These are phyloP conservation scores for Marasmius fiardii DNA, from an alignment of 1,284 basidiomycete species.

Conservation along the genomic window DNA sequence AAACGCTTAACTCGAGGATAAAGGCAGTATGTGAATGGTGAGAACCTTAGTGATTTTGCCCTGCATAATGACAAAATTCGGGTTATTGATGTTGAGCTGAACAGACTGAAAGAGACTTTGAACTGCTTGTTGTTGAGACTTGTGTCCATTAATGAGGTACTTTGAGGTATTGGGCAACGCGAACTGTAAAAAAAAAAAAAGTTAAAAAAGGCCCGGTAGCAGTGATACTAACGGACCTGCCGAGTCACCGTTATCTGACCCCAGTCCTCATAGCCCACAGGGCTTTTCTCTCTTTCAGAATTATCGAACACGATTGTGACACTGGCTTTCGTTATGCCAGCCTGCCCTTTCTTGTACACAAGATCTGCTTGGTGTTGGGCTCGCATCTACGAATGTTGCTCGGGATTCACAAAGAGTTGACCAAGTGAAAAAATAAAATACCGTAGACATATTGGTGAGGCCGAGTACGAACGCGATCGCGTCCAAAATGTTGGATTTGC, in stretches of 20 bases:
- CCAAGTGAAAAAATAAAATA: constrained; percentile 31
- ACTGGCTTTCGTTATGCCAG: constrained; percentile 95
- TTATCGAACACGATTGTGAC: constrained; percentile 99
- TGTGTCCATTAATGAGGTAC: constrained; percentile 97
- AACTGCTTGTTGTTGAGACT: constrained; percentile 83
- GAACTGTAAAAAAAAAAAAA: constrained; percentile 50
- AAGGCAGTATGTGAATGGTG: neutral
- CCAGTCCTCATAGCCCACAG: constrained; percentile 80
- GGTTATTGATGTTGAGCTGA: constrained; percentile 99
- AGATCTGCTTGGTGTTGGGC: constrained; percentile 96
- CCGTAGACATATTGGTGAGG: constrained; percentile 89
- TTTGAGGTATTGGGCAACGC: constrained; percentile 94
- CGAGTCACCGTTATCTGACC: constrained; percentile 96
- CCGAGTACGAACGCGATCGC: constrained; percentile 98
- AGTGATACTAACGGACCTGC: constrained; percentile 59
- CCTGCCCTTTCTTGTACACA: constrained; percentile 97
- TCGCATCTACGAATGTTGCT: constrained; percentile 87
- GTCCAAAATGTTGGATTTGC: constrained; percentile 97
- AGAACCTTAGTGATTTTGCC: constrained; percentile 88
- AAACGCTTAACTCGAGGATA: no score
- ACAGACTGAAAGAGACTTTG: constrained; percentile 97
- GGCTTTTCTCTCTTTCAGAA: constrained; percentile 86
- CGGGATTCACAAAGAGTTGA: no score
- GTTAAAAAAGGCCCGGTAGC: neutral
- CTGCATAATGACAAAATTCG: constrained; percentile 99